phyloP scores from a whole-genome alignment of 2,329 filamentous ascomycete genomes.

The Fusarium circinatum region DNA sequence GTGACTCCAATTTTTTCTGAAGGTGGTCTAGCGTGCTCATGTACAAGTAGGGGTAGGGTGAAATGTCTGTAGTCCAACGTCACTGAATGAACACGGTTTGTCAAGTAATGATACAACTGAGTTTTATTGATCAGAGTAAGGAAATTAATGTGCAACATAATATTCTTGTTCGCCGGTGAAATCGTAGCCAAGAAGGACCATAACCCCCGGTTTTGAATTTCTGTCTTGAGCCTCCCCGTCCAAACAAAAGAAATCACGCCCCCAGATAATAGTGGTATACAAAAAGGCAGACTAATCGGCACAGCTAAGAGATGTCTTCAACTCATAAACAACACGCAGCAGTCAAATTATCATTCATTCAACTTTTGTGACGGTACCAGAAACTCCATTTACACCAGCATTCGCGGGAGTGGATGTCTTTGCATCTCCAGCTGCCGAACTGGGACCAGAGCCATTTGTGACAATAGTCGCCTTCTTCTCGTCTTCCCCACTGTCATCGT shows the following conservation, averaged over 20 bases:
- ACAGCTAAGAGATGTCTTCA: constrained; percentile 38
- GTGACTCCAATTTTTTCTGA: background rate
- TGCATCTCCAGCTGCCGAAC: constrained; percentile 60
- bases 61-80: background rate
- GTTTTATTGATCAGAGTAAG: constrained; percentile 35
- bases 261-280: constrained; percentile 37
- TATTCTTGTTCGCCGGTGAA: constrained; percentile 44
- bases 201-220: constrained; percentile 35
- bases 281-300: constrained; percentile 34
- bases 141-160: constrained; percentile 33
- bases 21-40: background rate
- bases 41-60: background rate
- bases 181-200: constrained; percentile 47
- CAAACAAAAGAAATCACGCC: constrained; percentile 38
- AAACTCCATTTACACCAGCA: constrained; percentile 58
- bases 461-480: constrained; percentile 69
- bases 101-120: background rate
- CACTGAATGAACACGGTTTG: background rate
- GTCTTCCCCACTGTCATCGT: constrained; percentile 93
- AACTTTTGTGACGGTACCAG: constrained; percentile 56
- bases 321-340: constrained; percentile 35
- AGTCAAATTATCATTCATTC: constrained; percentile 50
- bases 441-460: constrained; percentile 57
- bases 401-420: constrained; percentile 62
- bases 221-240: constrained; percentile 29